Evolutionary conservation across 2,329 filamentous ascomycete species (phyloP).

Genomic region (Paracoccidioides brasiliensis): DNA sequence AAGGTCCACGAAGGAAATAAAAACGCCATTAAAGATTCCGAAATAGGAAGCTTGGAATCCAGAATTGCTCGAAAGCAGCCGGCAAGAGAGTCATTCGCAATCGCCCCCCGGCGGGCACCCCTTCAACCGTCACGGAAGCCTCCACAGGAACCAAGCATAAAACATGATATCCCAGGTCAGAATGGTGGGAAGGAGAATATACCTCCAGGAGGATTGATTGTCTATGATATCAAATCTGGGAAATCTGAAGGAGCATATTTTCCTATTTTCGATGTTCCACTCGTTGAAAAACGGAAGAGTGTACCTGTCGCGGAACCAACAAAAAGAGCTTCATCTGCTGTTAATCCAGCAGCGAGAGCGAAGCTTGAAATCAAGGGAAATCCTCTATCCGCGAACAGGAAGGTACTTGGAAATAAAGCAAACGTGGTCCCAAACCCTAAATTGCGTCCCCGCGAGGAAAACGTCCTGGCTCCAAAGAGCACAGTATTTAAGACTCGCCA

Average conservation of each 20-base stretch:
- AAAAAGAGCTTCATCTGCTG: not conserved
- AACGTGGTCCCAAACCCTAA: conserved; percentile 2
- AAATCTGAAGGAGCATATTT: conserved; percentile 9
- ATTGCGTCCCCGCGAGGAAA: conserved; percentile 1
- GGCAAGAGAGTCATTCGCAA: conserved; percentile 14
- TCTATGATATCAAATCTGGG: conserved; percentile 9
- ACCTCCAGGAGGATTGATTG: conserved; percentile 33
- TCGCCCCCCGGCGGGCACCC: conserved; percentile 27
- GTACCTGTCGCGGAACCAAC: conserved; percentile 1
- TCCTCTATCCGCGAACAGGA: conserved; percentile 6
- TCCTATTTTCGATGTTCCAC: conserved; percentile 7
- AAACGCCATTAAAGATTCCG: conserved; percentile 10
- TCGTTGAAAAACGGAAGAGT: conserved; percentile 20
- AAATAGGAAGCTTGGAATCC: conserved; percentile 23
- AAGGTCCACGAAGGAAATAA: conserved; percentile 2
- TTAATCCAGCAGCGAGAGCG: not conserved
- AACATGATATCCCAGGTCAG: conserved; percentile 37
- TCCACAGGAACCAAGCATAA: conserved; percentile 29
- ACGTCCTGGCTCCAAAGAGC: not conserved
- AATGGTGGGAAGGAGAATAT: conserved; percentile 52
- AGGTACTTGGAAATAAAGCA: conserved; percentile 9
- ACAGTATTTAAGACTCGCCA: not conserved
- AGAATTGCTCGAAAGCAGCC: conserved; percentile 23
- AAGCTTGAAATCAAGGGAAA: conserved; percentile 5
- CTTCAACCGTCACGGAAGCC: conserved; percentile 32